These are phyloP conservation scores for Babesia ovis DNA, from an alignment of 169 alveolate species.

Conservation along the genomic window DNA sequence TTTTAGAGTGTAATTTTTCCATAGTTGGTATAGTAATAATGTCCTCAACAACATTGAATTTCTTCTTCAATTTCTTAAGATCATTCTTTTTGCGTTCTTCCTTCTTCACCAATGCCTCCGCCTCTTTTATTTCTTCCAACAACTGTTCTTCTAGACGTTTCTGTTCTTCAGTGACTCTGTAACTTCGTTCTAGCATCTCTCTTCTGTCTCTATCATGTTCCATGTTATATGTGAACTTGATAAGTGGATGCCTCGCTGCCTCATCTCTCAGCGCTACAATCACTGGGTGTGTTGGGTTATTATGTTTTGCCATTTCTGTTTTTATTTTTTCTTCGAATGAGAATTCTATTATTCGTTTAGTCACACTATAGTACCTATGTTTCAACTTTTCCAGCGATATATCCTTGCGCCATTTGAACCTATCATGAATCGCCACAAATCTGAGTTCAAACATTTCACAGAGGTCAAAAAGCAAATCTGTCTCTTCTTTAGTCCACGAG, in stretches of 20 bases:
- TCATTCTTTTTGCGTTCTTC: conserved; percentile 74
- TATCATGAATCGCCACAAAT: conserved; percentile 80
- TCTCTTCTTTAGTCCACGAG: conserved; percentile 84
- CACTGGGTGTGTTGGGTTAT: conserved; percentile 75
- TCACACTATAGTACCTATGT: conserved; percentile 80
- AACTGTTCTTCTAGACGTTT: conserved; percentile 64
- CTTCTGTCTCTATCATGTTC: conserved; percentile 83
- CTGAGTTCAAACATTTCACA: conserved; percentile 84
- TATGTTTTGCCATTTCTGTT: conserved; percentile 76
- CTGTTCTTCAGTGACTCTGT: conserved; percentile 70
- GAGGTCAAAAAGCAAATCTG: conserved; percentile 80
- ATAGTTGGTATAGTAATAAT: conserved; percentile 63
- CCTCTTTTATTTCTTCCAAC: conserved; percentile 71
- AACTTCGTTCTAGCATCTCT: conserved; percentile 72
- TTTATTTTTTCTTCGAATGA: conserved; percentile 78
- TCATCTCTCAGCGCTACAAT: conserved; percentile 78
- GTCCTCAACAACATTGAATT: conserved; percentile 70
- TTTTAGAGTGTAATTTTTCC: conserved; percentile 46
- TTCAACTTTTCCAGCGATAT: conserved; percentile 81
- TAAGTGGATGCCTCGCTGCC: conserved; percentile 78
- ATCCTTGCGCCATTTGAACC: conserved; percentile 73
- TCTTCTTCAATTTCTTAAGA: conserved; percentile 70
- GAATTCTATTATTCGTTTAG: conserved; percentile 80
- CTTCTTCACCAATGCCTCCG: conserved; percentile 67
- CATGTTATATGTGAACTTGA: conserved; percentile 78